Percentiles rank a stretch among this genome's conserved stretches.
phyloP scores from a whole-genome alignment of 441 rosid genomes.

The Gossypium trilobum region DNA sequence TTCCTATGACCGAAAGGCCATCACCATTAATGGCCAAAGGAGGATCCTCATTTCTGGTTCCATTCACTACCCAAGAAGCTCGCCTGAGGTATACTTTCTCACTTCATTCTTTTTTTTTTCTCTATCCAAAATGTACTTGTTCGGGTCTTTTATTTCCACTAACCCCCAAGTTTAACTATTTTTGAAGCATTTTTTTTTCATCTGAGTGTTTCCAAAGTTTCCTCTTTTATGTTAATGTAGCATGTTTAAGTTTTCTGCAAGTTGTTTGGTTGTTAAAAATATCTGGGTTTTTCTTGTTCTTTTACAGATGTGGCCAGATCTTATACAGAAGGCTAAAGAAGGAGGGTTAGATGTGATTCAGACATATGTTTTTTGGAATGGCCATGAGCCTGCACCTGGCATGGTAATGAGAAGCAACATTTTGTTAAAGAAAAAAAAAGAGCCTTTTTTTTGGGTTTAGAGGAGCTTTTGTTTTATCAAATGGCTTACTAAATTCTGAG shows the following conservation, averaged over 20 bases:
- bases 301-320: slow-evolving; percentile 98
- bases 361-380: slow-evolving; percentile 97
- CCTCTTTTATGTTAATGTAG: slow-evolving; percentile 8
- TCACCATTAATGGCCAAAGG: slow-evolving; percentile 76
- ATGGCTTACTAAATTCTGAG: slow-evolving; percentile 6
- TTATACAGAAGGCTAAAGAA: slow-evolving; percentile 82
- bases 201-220: slow-evolving; percentile 16
- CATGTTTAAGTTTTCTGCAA: background rate
- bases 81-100: slow-evolving; percentile 62
- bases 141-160: slow-evolving; percentile 16
- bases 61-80: slow-evolving; percentile 94
- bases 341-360: slow-evolving; percentile 96
- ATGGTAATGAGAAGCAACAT: slow-evolving; percentile 36
- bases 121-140: slow-evolving; percentile 30
- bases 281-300: slow-evolving; percentile 12
- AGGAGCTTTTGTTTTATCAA: background rate
- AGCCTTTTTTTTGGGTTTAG: background rate
- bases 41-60: slow-evolving; percentile 95
- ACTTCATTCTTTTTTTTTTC: background rate
- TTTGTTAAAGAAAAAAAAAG: background rate
- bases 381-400: slow-evolving; percentile 85
- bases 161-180: background rate
- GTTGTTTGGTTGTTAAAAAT: background rate
- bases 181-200: slow-evolving; percentile 2
- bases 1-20: slow-evolving; percentile 72